These are phyloP conservation scores for Kurtzmaniella fragi DNA, from an alignment of 805 yeast species.

Conservation along the genomic window DNA sequence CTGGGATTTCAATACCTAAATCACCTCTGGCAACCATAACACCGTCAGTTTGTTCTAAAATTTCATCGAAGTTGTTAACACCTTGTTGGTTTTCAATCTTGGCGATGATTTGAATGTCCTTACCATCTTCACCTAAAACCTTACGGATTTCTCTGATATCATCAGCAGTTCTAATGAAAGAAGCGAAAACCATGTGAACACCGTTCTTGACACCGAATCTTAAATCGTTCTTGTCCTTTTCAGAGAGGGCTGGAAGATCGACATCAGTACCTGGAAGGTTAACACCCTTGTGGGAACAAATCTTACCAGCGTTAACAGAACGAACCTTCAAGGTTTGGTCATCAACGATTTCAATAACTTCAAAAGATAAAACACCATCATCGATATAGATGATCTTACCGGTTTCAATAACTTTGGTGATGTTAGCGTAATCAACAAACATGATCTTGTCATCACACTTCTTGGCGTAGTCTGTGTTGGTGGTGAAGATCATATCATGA, in stretches of 20 bases:
- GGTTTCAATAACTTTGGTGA: conserved; percentile 82
- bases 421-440: conserved; percentile 93
- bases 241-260: conserved; percentile 95
- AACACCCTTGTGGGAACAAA: conserved; percentile 98
- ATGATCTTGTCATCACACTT: conserved; percentile 73
- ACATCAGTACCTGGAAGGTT: conserved; percentile 98
- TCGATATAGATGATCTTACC: conserved; percentile 94
- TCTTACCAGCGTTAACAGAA: conserved; percentile 91
- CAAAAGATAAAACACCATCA: conserved; percentile 96
- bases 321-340: conserved; percentile 76
- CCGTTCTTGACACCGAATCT: conserved; percentile 94
- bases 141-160: conserved; percentile 88
- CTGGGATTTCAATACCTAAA: conserved; percentile 98
- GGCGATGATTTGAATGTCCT: conserved; percentile 91
- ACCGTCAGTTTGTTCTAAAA: conserved; percentile 92
- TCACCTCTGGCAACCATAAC: conserved; percentile 99
- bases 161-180: conserved; percentile 91
- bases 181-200: conserved; percentile 98
- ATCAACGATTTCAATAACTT: conserved; percentile 81
- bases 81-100: conserved; percentile 99
- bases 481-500: conserved; percentile 91
- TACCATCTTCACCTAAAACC: conserved; percentile 96
- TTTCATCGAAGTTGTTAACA: conserved; percentile 98
- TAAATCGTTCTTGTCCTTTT: conserved; percentile 91
- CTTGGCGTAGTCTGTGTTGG: conserved; percentile 74